Base-by-base conservation (phyloP, 2,329 filamentous ascomycete species). In the Penicillium sp. region DNA sequence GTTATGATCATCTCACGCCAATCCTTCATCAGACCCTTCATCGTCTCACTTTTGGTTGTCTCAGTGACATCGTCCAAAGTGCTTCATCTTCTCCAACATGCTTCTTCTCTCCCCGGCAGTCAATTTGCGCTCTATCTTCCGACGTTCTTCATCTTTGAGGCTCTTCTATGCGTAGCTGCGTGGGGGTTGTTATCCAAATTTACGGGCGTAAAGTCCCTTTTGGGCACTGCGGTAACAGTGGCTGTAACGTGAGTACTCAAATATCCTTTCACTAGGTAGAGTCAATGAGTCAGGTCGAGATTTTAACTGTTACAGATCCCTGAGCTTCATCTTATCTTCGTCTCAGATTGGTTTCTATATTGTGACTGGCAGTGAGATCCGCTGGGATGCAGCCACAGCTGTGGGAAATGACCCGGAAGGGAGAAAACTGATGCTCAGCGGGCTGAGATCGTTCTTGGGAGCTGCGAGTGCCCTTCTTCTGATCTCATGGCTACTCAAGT, bases 261-360 rank as follows among this genome's bases (percentile, higher is more conserved):
- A 7, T 34, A 29, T 44, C 7, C 11, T 9, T 32, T 16, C n/a
- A 13, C 14, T 24, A n/a, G 5, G 13, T 22, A 14, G 2, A 24
- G 14, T 18, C 11, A 18, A 34, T 11, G 18, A 29, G 8, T 2
- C 9, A 37, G 16, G 29, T 2, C 16, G 5, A 42, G 18, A 5
- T 14, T n/a, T 22, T 37, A 14, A 48, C 46, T 20, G 16, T 40
- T 8, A 22, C 50, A 72, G 69, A 16, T 46, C 46, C 22, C 42
- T 70, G 24, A 61, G 61, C 16, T 58, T 68, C 7, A 50, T 57
- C 42, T 63, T 66, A 3, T 56, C 66, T 16, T 59, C 69, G 4
- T 67, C 67, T 6, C 69, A 72, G 38, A 59, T 70, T 7, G 68
- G 67, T 1, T 72, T 72, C 35, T 72, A 66, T 48, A 64, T 66